Evolutionary conservation across 345 rosid species (phyloP).

Genomic region (Theobroma cacao): DNA sequence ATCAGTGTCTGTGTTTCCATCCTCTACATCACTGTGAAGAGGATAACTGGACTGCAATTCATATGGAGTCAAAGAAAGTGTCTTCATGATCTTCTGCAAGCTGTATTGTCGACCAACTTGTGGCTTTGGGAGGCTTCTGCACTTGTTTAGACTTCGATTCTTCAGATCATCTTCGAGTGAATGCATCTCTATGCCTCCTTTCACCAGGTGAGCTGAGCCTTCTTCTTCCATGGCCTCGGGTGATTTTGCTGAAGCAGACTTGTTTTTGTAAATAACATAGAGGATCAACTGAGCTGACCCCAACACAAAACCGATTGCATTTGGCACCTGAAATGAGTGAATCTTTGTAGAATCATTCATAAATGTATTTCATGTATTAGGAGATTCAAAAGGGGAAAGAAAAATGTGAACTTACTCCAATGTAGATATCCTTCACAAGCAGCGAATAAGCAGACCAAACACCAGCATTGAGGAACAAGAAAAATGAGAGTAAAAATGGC

Average conservation of each 20-base stretch:
- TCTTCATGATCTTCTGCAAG: slow-evolving; percentile 10
- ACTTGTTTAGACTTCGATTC: too few species aligned
- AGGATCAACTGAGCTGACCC: slow-evolving; percentile 53
- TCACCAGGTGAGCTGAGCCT: slow-evolving; percentile 22
- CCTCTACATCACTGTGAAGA: neutral
- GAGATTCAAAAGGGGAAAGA: neutral
- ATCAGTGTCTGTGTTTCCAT: too few species aligned
- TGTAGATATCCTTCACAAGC: slow-evolving; percentile 35
- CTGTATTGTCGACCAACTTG: slow-evolving; percentile 2
- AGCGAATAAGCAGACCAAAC: slow-evolving; percentile 32
- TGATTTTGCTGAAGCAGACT: slow-evolving; percentile 17
- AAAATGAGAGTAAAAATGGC: slow-evolving; percentile 44
- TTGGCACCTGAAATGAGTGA: slow-evolving; percentile 43
- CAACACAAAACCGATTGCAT: slow-evolving; percentile 41
- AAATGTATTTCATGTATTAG: neutral
- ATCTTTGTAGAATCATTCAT: neutral
- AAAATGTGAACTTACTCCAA: slow-evolving; percentile 33
- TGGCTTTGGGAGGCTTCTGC: slow-evolving; percentile 15
- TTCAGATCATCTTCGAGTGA: too few species aligned
- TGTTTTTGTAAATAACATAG: slow-evolving; percentile 38
- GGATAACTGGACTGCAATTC: slow-evolving; percentile 2
- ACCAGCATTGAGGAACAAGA: slow-evolving; percentile 31
- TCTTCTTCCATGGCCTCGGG: slow-evolving; percentile 25
- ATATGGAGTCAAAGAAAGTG: slow-evolving; percentile 9
- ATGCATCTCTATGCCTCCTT: slow-evolving; percentile 5